A percentile compares a stretch with the other conserved stretches of the same genome.
Conservation (phyloP, 176 grass and related monocot genomes). For the Zoysia japonica region DNA sequence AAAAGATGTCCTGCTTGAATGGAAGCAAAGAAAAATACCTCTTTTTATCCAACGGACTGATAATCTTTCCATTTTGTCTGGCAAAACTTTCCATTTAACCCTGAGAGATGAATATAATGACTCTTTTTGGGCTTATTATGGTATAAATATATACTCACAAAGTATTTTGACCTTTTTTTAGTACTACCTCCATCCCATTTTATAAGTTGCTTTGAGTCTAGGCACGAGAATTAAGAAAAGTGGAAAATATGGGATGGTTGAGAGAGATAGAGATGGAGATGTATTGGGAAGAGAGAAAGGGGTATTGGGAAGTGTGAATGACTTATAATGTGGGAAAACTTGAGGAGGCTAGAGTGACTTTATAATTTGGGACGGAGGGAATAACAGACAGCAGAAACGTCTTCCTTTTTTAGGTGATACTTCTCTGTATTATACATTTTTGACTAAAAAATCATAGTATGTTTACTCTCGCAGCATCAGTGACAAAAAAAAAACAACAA, state of each 20-base stretch:
- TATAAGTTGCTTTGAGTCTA: no score
- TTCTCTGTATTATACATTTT: background rate
- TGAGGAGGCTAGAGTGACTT: no score
- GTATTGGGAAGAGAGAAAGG: no score
- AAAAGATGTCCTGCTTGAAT: background rate
- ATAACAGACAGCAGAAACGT: background rate
- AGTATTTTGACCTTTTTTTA: background rate
- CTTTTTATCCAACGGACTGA: background rate
- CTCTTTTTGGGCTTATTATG: background rate
- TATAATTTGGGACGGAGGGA: no score
- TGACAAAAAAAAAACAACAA: conserved; percentile 18
- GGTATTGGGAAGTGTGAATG: no score
- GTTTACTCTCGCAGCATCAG: background rate
- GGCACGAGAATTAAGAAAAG: no score
- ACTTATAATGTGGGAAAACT: no score
- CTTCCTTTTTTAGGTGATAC: background rate
- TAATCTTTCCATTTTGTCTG: no score
- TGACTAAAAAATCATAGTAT: background rate
- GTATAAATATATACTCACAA: background rate
- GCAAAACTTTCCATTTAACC: background rate
- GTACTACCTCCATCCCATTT: no score
- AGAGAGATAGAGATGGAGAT: no score
- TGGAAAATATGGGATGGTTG: no score
- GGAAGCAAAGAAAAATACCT: background rate
- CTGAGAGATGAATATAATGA: background rate